Percentiles rank a stretch among this genome's conserved stretches.
Evolutionary conservation across 768 basidiomycete species (phyloP).

Genomic region (Cystobasidiopsis lactophilus): DNA sequence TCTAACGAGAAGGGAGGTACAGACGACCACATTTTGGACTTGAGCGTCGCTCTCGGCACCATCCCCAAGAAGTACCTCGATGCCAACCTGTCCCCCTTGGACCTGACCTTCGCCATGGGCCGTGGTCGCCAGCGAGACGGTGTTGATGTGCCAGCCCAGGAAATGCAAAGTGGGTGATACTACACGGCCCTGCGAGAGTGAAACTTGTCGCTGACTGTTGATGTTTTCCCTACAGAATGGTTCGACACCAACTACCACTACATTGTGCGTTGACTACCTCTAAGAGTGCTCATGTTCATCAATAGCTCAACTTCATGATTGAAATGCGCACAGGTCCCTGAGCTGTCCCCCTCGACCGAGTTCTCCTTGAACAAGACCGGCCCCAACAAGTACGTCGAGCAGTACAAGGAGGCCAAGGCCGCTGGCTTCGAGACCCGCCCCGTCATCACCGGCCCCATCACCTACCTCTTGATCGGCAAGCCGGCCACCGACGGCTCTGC

Average conservation of each 20-base stretch:
- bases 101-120: slow-evolving; percentile 97
- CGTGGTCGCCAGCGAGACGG: slow-evolving; percentile 86
- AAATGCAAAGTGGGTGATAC: neutral
- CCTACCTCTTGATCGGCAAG: slow-evolving; percentile 87
- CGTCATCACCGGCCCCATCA: slow-evolving; percentile 82
- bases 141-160: slow-evolving; percentile 40
- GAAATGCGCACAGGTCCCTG: slow-evolving; percentile 98
- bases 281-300: too few species aligned
- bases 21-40: slow-evolving; percentile 92
- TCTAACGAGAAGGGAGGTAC: slow-evolving; percentile 13
- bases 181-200: slow-evolving; percentile 27
- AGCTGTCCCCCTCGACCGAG: slow-evolving; percentile 25
- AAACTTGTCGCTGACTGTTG: slow-evolving; percentile 78
- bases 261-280: neutral
- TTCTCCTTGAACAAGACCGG: slow-evolving; percentile 54
- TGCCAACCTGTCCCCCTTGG: slow-evolving; percentile 63
- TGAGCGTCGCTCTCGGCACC: slow-evolving; percentile 81
- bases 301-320: neutral
- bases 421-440: slow-evolving; percentile 78
- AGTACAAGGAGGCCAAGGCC: slow-evolving; percentile 83
- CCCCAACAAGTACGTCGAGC: slow-evolving; percentile 81
- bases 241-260: slow-evolving; percentile 39
- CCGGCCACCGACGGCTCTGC: slow-evolving; percentile 49
- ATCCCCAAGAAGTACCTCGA: slow-evolving; percentile 84
- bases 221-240: slow-evolving; percentile 84